Evolutionary conservation across 805 yeast genomes (phyloP), one percentile per base, ranked within the genome.

Genomic region (Candida pseudoglaebosa): DNA sequence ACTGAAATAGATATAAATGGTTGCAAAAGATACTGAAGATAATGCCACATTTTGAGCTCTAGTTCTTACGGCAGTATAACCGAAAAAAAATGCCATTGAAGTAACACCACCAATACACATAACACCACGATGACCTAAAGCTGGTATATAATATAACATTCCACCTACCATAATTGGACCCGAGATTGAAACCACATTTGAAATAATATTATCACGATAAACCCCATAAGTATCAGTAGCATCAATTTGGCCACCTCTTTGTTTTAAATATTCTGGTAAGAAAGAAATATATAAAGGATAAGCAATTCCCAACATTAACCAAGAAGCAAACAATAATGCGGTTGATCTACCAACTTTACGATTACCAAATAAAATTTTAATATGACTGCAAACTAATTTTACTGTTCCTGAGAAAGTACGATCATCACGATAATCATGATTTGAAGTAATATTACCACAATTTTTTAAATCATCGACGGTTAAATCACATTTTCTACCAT

Each of bases 51-150:
- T 78, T 24, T 58, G 56, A 28, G 71, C 60, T 34, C 73, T 64
- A 0, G 77, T 72, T 53, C 71, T 68, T 8, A 78, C 77, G 1
- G 78, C 73, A 15, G 85, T 80, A 51, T 79, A 79, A 34, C 82
- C 82, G 50, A 79, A 79, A 42, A 80, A 56, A 37, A 80, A 70
- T 1, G 75, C 77, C 71, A 78, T 77, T 1, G 78, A 61, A 18
- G 70, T 47, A 8, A 79, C 28, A 3, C 79, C 75, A 28, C 84
- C 81, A 39, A 74, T 61, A 1, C 63, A 60, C 71, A 80, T 64
- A 1, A 80, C 71, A 17, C 83, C 84, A 47, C 77, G 65, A 52
- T 82, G 65, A 8, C 83, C 82, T 19, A 78, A 53, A 2, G 36
- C 33, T 3, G 58, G 61, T 35, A 57, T 30, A 38, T 48, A 48